Percentiles rank a stretch among this genome's conserved stretches.
Evolutionary conservation across 345 rosid genomes (phyloP).

Genomic region (Moricandia moricandioides): DNA sequence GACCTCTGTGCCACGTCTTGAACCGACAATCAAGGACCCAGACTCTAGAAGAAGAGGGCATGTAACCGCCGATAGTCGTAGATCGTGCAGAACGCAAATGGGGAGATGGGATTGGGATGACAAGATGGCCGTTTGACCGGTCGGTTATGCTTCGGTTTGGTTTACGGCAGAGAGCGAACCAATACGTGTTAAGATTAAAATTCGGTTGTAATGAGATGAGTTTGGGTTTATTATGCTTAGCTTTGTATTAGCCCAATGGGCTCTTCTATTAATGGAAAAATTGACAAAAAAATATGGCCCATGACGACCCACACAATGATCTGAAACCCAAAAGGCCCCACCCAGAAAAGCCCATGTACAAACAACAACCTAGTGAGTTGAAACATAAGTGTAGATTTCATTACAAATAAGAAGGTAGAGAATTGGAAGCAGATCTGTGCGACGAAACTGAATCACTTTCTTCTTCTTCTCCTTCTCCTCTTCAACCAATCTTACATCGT

Average conservation of each 20-base stretch:
- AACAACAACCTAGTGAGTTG: too few species aligned
- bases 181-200: background rate
- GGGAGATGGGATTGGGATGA: background rate
- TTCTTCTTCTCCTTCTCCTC: background rate
- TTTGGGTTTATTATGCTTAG: too few species aligned
- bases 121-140: background rate
- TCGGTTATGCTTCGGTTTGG: background rate
- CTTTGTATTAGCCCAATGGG: too few species aligned
- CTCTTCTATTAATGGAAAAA: too few species aligned
- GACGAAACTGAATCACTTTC: conserved; percentile 28
- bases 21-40: background rate
- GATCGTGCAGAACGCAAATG: background rate
- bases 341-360: too few species aligned
- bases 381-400: too few species aligned
- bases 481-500: background rate
- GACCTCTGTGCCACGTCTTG: background rate
- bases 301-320: too few species aligned
- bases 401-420: conserved; percentile 6
- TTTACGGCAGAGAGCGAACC: background rate
- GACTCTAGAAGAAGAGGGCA: background rate
- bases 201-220: too few species aligned
- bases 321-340: too few species aligned
- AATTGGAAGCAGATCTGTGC: conserved; percentile 28
- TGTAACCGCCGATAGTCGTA: background rate
- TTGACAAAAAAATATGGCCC: too few species aligned